A percentile compares a stretch with the other conserved stretches of the same genome.
Conservation (phyloP, 2,329 filamentous ascomycete genomes). For the Myriosclerotinia curreyana region DNA sequence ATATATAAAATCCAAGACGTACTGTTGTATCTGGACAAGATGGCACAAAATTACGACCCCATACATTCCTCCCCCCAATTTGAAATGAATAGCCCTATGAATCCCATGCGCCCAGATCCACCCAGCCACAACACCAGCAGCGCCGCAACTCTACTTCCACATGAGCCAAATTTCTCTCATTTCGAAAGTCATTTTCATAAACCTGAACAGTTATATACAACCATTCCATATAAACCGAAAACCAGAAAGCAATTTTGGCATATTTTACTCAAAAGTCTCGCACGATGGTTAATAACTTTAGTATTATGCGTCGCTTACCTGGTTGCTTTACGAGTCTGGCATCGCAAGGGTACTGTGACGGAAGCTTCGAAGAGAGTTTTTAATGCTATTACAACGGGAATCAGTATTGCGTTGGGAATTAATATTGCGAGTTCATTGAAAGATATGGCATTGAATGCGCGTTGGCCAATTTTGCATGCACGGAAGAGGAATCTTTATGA, state of each 20-base stretch:
- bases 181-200: slow-evolving; percentile 8
- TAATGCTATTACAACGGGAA: slow-evolving; percentile 46
- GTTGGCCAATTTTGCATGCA: slow-evolving; percentile 47
- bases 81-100: not conserved
- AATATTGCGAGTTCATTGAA: slow-evolving; percentile 46
- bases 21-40: not conserved
- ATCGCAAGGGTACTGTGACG: slow-evolving; percentile 36
- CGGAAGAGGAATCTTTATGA: slow-evolving; percentile 42
- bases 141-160: not conserved
- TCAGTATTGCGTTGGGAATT: slow-evolving; percentile 45
- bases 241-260: slow-evolving; percentile 32
- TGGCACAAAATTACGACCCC: slow-evolving; percentile 7
- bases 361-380: slow-evolving; percentile 43
- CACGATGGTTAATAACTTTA: slow-evolving; percentile 31
- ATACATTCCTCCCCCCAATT: slow-evolving; percentile 1
- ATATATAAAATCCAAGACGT: not conserved
- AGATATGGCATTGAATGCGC: slow-evolving; percentile 45
- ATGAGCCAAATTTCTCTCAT: not conserved
- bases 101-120: not conserved
- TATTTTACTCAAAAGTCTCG: slow-evolving; percentile 31
- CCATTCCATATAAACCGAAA: slow-evolving; percentile 1
- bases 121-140: not conserved
- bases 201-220: not conserved
- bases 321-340: slow-evolving; percentile 25
- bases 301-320: slow-evolving; percentile 32